Evolutionary conservation across 305 asterid genomes (phyloP), one percentile per base, ranked within the genome.

Genomic region (Fraxinus ornus): DNA sequence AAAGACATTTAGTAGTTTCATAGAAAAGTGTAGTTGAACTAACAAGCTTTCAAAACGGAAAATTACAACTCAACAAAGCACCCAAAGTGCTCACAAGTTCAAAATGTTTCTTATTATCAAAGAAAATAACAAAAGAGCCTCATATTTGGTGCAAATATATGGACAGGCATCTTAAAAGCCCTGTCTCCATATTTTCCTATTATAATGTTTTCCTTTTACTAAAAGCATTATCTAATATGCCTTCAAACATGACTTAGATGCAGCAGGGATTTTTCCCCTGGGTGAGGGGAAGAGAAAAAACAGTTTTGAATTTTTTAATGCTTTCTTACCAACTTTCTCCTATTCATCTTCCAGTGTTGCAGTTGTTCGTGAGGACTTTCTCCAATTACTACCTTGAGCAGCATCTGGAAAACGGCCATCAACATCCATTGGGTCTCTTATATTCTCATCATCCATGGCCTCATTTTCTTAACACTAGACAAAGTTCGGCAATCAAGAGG

Each of bases 261-360:
- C 30, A 62, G 72, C 13, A 62, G 72, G 72, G 28, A 62, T 8
- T 22, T 7, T 60, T 52, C 62, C 2, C 21, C 62, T 17, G 36
- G 35, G 35, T 7, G 73, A 9, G 35, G 35, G 75, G 52, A 21
- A 68, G 75, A 57, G 75, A 36, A 24, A 37, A 76, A 82, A 64
- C 2, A 10, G 7, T 41, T 57, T 44, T 6, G 41, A 75, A 36
- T 28, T 44, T 10, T 52, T 76, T 39, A 44, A 77, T 68, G 71
- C 80, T 83, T 62, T 37, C 93, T 88, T 93, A 95, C 99, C 97
- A 95, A 86, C 87, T 88, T 95, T 89, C 99, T 89, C 88, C 99
- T 88, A 82, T 94, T 95, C 90, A 92, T 93, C 89, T 95, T 97
- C 99, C 99, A 95, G 88, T 93, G 98, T 82, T 95, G 99, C 84